phyloP scores from a whole-genome alignment of 1,284 basidiomycete species.

The Mycena citricolor region DNA sequence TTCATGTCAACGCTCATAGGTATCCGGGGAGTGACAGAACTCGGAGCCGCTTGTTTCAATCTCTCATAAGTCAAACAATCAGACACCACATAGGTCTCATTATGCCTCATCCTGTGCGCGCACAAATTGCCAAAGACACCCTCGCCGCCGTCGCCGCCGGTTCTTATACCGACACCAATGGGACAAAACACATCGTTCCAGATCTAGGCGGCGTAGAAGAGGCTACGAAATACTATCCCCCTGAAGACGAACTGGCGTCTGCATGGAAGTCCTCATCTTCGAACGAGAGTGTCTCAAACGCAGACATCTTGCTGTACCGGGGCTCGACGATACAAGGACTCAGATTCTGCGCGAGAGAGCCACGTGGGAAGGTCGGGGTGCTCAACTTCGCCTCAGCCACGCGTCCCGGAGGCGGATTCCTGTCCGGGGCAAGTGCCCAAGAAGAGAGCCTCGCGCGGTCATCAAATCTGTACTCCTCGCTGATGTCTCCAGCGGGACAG shows the following conservation, averaged over 20 bases:
- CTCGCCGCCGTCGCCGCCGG: slow-evolving; percentile 36
- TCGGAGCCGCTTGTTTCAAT: too few species aligned
- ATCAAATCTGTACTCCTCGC: slow-evolving; percentile 59
- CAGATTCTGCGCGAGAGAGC: background rate
- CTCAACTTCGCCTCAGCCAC: slow-evolving; percentile 66
- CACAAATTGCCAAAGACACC: slow-evolving; percentile 35
- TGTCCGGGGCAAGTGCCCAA: slow-evolving; percentile 63
- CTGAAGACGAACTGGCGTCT: slow-evolving; percentile 31
- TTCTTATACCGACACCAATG: slow-evolving; percentile 25
- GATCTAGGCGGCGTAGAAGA: slow-evolving; percentile 12
- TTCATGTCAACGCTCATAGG: too few species aligned
- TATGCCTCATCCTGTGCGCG: slow-evolving; percentile 16
- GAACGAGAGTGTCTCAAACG: too few species aligned
- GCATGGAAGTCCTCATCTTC: too few species aligned
- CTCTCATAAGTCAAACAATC: too few species aligned
- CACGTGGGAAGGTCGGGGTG: slow-evolving; percentile 37
- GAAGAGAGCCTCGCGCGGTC: slow-evolving; percentile 73
- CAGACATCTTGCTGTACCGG: too few species aligned
- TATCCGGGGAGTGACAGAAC: too few species aligned
- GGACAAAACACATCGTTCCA: slow-evolving; percentile 28
- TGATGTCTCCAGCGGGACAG: slow-evolving; percentile 49
- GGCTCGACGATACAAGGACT: too few species aligned
- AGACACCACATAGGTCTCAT: too few species aligned
- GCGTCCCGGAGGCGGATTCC: slow-evolving; percentile 68
- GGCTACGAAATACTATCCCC: slow-evolving; percentile 35